Evolutionary conservation across 2,329 filamentous ascomycete species (phyloP).

Genomic region (Clonostachys sp.): DNA sequence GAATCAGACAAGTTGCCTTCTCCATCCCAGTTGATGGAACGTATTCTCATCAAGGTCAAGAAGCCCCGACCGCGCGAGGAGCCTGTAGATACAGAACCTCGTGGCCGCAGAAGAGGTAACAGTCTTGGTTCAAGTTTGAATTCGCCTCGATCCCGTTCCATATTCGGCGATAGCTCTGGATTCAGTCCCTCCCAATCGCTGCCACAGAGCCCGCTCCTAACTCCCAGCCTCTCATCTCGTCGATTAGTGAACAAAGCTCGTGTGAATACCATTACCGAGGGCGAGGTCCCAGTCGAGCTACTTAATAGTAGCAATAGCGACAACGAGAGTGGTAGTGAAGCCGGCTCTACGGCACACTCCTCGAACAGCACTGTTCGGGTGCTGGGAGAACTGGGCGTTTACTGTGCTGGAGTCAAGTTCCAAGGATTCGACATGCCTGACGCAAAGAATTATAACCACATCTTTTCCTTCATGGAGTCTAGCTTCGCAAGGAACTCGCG

Average conservation of each 20-base stretch:
- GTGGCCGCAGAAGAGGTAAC: conserved; percentile 51
- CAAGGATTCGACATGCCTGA: conserved; percentile 72
- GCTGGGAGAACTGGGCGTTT: conserved; percentile 81
- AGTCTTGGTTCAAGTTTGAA: conserved; percentile 68
- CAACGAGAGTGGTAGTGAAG: conserved; percentile 66
- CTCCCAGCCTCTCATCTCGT: conserved; percentile 44
- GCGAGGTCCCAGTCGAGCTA: conserved; percentile 43
- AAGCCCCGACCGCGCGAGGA: conserved; percentile 51
- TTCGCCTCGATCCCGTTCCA: conserved; percentile 36
- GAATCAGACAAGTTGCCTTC: conserved; percentile 70
- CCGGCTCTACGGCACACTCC: conserved; percentile 49
- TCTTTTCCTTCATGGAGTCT: conserved; percentile 90
- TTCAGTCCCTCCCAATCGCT: conserved; percentile 45
- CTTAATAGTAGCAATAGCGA: conserved; percentile 69
- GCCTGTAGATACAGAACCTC: conserved; percentile 29
- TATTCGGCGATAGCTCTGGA: conserved; percentile 49
- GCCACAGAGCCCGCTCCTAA: conserved; percentile 49
- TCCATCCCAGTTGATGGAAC: conserved; percentile 77
- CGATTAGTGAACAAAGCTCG: conserved; percentile 44
- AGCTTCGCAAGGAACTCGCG: conserved; percentile 80
- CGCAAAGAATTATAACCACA: conserved; percentile 86
- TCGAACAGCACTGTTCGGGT: conserved; percentile 83
- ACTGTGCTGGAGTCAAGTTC: conserved; percentile 73
- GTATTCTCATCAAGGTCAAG: conserved; percentile 93
- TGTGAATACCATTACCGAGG: conserved; percentile 54